Conservation (phyloP, 2,329 filamentous ascomycete species). For the Aspergillus piperis region DNA sequence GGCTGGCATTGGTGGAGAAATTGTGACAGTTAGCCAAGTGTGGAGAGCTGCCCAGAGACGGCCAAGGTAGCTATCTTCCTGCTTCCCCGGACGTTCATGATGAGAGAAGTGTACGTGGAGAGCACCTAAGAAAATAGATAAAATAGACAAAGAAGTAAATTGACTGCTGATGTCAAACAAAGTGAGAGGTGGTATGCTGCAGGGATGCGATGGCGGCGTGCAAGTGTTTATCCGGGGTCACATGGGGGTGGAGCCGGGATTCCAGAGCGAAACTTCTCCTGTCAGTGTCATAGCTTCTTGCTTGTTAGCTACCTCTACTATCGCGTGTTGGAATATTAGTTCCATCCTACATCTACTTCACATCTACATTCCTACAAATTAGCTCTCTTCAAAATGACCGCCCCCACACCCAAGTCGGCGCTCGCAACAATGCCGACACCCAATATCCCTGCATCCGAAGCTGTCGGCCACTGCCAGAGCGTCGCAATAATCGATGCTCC, state of each 20-base stretch:
- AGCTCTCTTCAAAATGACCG: conserved; percentile 9
- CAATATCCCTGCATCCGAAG: conserved; percentile 33
- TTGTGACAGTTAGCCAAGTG: not conserved
- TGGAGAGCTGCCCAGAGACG: not conserved
- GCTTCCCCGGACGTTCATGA: not conserved
- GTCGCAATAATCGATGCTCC: conserved; percentile 44
- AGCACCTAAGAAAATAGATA: too few species aligned
- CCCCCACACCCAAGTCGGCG: conserved; percentile 5
- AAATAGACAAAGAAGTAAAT: too few species aligned
- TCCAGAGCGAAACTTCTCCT: not conserved
- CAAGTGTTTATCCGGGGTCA: not conserved
- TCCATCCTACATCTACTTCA: not conserved
- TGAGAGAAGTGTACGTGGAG: too few species aligned
- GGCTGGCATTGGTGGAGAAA: conserved; percentile 16
- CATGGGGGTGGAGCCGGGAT: not conserved
- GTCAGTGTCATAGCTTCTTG: not conserved
- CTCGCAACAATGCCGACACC: conserved; percentile 19
- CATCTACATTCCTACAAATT: not conserved
- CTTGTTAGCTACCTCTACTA: not conserved
- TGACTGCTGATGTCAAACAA: too few species aligned
- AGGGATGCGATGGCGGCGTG: not conserved
- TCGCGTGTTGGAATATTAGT: not conserved
- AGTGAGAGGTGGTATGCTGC: too few species aligned
- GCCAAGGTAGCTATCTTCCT: not conserved
- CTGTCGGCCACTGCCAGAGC: conserved; percentile 35